Evolutionary conservation across 73 alveolate genomes (phyloP), one percentile per base, ranked within the genome.

Genomic region (Paramecium pentaurelia): DNA sequence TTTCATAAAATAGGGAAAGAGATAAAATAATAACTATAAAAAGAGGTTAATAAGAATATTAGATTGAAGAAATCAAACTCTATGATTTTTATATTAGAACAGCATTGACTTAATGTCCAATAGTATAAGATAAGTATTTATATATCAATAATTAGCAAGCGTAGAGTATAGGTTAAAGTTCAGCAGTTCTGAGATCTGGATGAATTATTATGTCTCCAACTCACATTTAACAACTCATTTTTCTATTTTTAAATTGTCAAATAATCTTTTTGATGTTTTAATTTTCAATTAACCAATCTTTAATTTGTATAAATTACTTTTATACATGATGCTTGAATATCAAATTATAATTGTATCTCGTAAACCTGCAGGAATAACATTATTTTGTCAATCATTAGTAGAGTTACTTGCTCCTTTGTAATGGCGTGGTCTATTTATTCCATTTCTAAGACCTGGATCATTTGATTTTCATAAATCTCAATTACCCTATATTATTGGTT

Each of bases 111-210:
- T 47, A 80, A 80, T 80, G 91, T 80, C 91, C 91, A 8, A 45
- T 80, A 5, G 30, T 47, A 18, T 80, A 80, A 14, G 91, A 80
- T 36, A 80, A 80, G 91, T 80, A 80, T 25, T 36, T 45, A 7
- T 40, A 20, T 80, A 38, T 45, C 25, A 80, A 42, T 44, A 80
- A 32, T 20, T 32, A 42, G 44, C 27, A 80, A 80, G 91, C 75
- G 91, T 80, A 49, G 91, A 80, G 91, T 45, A 27, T 27, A 40
- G 91, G 58, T 47, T 80, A 28, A 80, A 80, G 58, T 80, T 80
- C 47, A 80, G 91, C 73, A 80, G 91, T 80, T 80, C 71, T 3
- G 91, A 80, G 58, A 42, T 80, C 16, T 80, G 91, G 91, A 80
- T 80, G 91, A 80, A 80, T 14, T 80, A 80, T 36, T 47, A 27